Conservation (phyloP, 305 asterid species). For the Fraxinus floribunda region DNA sequence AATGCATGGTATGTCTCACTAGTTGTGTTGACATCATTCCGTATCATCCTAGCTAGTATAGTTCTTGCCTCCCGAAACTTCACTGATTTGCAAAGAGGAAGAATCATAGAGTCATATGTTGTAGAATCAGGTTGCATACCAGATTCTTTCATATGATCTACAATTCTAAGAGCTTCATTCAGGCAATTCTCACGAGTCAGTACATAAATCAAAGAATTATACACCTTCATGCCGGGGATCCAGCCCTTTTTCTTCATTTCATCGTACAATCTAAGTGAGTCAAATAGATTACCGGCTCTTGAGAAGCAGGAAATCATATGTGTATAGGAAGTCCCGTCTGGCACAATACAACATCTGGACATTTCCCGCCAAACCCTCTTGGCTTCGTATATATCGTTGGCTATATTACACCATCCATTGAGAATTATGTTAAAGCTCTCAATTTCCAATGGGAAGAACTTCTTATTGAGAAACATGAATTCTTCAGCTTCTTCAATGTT, state of each 20-base stretch:
- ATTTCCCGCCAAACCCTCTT: slow-evolving; percentile 93
- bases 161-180: slow-evolving; percentile 60
- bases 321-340: slow-evolving; percentile 62
- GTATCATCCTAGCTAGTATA: slow-evolving; percentile 58
- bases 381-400: slow-evolving; percentile 69
- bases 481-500: slow-evolving; percentile 93
- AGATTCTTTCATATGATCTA: slow-evolving; percentile 59
- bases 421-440: slow-evolving; percentile 82
- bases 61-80: slow-evolving; percentile 66
- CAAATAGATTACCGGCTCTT: slow-evolving; percentile 63
- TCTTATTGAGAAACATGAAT: slow-evolving; percentile 69
- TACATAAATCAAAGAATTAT: slow-evolving; percentile 67
- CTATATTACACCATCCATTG: slow-evolving; percentile 78
- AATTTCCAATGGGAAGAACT: slow-evolving; percentile 74
- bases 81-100: slow-evolving; percentile 65
- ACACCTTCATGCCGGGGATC: slow-evolving; percentile 60
- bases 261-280: slow-evolving; percentile 76
- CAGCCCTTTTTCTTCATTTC: slow-evolving; percentile 88
- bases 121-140: slow-evolving; percentile 51
- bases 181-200: slow-evolving; percentile 70
- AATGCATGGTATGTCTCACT: slow-evolving; percentile 73
- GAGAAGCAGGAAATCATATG: slow-evolving; percentile 84
- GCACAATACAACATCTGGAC: slow-evolving; percentile 76
- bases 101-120: slow-evolving; percentile 65
- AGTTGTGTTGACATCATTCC: slow-evolving; percentile 54